A percentile compares a stretch with the other conserved stretches of the same genome.
These are phyloP conservation scores for Chaetomidium leptoderma DNA, from an alignment of 495 filamentous ascomycete genomes.

Conservation along the genomic window DNA sequence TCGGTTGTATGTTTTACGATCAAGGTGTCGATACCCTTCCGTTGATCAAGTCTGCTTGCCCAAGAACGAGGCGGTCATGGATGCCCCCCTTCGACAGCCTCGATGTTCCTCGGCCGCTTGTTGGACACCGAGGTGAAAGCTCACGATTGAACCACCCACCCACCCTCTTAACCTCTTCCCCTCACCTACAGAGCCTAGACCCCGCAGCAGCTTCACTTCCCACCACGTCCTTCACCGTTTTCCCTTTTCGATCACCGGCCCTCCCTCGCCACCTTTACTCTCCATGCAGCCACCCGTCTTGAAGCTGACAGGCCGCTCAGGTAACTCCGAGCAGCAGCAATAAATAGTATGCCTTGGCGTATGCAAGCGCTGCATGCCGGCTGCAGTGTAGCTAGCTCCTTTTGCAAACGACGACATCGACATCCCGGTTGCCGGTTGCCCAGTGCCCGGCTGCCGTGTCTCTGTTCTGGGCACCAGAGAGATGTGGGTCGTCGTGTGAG, in stretches of 20 bases:
- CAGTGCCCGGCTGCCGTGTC: background rate
- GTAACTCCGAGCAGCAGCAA: background rate
- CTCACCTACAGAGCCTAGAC: background rate
- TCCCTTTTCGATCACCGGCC: background rate
- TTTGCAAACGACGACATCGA: background rate
- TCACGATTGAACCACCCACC: background rate
- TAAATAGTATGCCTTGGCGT: background rate
- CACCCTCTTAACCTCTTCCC: background rate
- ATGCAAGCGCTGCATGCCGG: background rate
- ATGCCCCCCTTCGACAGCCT: background rate
- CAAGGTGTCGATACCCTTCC: no score
- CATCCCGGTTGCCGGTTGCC: background rate
- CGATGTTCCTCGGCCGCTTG: background rate
- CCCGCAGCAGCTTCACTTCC: background rate
- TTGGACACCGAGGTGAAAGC: constrained; percentile 1
- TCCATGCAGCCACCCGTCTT: background rate
- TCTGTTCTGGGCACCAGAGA: no score
- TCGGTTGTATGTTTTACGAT: no score
- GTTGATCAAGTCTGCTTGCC: no score
- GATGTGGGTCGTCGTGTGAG: background rate
- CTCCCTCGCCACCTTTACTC: background rate
- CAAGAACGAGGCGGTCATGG: background rate
- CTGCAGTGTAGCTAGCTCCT: no score
- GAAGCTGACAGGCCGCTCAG: background rate
- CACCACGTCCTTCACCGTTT: background rate